These are phyloP conservation scores for Xylaria flabelliformis DNA, from an alignment of 495 filamentous ascomycete species.

Conservation along the genomic window DNA sequence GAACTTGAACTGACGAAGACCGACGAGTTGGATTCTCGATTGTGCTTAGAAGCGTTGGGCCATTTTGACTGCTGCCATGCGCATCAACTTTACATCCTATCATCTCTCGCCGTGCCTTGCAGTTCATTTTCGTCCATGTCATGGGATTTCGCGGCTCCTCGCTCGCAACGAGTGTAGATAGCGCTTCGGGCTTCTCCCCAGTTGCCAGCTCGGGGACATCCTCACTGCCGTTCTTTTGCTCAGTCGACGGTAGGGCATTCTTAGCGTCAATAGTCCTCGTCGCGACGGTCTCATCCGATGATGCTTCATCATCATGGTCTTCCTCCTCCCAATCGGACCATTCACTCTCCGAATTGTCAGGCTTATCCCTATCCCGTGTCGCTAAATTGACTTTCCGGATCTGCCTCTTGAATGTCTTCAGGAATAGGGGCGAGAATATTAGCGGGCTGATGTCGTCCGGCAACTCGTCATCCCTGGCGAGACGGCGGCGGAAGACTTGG, in stretches of 20 bases:
- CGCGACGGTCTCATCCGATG: background rate
- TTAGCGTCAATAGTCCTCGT: background rate
- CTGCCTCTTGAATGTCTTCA: background rate
- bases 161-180: background rate
- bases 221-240: background rate
- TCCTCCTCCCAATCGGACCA: constrained; percentile 17
- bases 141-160: background rate
- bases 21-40: background rate
- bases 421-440: constrained; percentile 12
- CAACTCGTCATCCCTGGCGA: background rate
- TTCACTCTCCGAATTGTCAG: constrained; percentile 1
- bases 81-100: background rate
- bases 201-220: background rate
- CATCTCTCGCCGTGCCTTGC: background rate
- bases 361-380: background rate
- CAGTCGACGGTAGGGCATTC: constrained; percentile 6
- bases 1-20: background rate
- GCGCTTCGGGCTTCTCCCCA: background rate
- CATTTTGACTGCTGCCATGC: background rate
- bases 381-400: background rate
- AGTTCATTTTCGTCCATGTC: background rate
- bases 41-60: background rate
- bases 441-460: constrained; percentile 7
- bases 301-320: background rate
- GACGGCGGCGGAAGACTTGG: background rate